Conservation (phyloP, 306 rosid species). For the Gastrolobium villosum region DNA sequence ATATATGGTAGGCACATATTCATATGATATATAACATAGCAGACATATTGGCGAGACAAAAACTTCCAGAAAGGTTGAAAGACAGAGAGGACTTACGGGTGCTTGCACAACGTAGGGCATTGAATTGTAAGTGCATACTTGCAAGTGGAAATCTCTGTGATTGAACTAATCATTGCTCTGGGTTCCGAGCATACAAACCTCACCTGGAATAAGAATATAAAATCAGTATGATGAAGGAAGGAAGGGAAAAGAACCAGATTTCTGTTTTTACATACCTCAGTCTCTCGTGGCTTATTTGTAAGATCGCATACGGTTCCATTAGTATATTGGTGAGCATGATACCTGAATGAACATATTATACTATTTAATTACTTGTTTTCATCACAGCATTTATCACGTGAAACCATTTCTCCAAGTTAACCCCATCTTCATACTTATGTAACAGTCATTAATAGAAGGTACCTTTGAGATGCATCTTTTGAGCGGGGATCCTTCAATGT, state of each 20-base stretch:
- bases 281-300: slow-evolving; percentile 86
- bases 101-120: slow-evolving; percentile 92
- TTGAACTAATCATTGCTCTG: slow-evolving; percentile 81
- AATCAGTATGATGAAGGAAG: slow-evolving; percentile 32
- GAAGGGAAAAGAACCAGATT: slow-evolving; percentile 21
- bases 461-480: slow-evolving; percentile 95
- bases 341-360: slow-evolving; percentile 60
- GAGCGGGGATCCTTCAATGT: slow-evolving; percentile 93
- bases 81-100: slow-evolving; percentile 70
- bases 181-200: slow-evolving; percentile 96
- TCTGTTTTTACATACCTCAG: slow-evolving; percentile 70
- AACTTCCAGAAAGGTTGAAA: slow-evolving; percentile 38
- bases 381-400: slow-evolving; percentile 25
- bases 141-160: slow-evolving; percentile 97
- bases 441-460: slow-evolving; percentile 42
- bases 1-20: not conserved
- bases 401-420: slow-evolving; percentile 36
- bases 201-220: slow-evolving; percentile 62
- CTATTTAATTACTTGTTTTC: slow-evolving; percentile 28
- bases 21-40: not conserved
- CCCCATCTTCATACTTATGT: slow-evolving; percentile 10
- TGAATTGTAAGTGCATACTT: slow-evolving; percentile 93
- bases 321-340: slow-evolving; percentile 92
- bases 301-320: slow-evolving; percentile 94
- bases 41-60: not conserved